Evolutionary conservation across 768 basidiomycete genomes (phyloP).

Genomic region (Lactarius akahatsu): DNA sequence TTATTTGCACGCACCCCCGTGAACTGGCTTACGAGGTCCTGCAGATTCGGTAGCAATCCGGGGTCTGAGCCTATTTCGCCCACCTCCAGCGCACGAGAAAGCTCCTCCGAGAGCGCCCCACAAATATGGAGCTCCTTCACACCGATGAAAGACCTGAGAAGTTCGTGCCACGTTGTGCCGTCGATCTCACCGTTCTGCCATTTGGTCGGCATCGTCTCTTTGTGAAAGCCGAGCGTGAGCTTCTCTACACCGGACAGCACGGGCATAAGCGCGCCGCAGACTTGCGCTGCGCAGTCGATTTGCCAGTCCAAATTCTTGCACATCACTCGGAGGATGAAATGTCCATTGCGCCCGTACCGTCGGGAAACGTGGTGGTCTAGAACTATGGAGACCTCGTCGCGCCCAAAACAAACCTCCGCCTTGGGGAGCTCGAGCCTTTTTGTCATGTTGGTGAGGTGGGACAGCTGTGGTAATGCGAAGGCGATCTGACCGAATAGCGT

Average conservation of each 20-base stretch:
- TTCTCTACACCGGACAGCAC: background rate
- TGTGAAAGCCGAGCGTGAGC: background rate
- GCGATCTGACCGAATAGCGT: background rate
- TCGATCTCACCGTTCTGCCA: background rate
- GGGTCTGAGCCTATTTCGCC: background rate
- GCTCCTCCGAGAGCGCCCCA: background rate
- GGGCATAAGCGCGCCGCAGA: conserved; percentile 8
- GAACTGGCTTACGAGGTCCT: no score
- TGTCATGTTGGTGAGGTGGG: background rate
- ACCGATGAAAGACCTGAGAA: background rate
- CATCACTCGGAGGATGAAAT: background rate
- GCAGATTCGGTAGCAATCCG: no score
- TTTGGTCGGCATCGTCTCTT: background rate
- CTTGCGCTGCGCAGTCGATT: conserved; percentile 3
- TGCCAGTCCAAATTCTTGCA: conserved; percentile 10
- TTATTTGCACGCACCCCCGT: no score
- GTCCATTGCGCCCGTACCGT: background rate
- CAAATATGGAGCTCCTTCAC: background rate
- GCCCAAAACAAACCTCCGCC: background rate
- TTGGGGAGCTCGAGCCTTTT: background rate
- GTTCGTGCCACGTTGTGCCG: background rate
- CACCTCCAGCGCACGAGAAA: background rate
- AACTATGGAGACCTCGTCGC: background rate
- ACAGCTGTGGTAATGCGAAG: background rate
- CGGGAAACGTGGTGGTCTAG: no score